Conservation (phyloP, 352 stramenopile genomes). For the Pythium brachiatum region DNA sequence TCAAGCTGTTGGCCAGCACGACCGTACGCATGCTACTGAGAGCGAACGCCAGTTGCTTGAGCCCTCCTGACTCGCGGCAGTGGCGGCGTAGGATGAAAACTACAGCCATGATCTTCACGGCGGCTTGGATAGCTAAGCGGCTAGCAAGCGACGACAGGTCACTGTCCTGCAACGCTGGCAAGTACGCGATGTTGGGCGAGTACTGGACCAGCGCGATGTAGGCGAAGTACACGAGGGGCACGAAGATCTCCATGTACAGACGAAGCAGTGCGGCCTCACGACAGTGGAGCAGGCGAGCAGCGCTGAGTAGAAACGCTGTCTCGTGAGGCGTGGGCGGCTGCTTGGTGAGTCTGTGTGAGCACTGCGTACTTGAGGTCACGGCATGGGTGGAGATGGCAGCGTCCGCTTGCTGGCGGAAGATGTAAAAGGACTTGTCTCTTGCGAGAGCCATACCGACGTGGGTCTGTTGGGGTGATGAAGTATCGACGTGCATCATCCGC, state of each 20-base stretch:
- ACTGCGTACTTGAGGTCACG: not conserved
- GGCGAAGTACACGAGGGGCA: conserved; percentile 2
- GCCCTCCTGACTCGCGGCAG: not conserved
- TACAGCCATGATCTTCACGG: not conserved
- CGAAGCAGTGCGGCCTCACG: conserved; percentile 8
- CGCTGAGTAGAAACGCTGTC: not conserved
- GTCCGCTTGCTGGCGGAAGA: no score
- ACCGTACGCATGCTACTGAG: not conserved
- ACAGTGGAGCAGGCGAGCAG: not conserved
- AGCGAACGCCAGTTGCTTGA: not conserved
- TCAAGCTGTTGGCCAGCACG: not conserved
- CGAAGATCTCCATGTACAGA: conserved; percentile 17
- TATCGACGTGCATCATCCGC: no score
- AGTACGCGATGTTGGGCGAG: conserved; percentile 3
- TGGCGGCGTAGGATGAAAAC: not conserved
- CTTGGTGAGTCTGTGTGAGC: not conserved
- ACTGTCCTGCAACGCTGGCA: not conserved
- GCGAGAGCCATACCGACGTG: no score
- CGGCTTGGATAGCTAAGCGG: not conserved
- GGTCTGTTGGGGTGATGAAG: no score
- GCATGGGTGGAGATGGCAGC: no score
- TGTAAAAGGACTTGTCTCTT: no score
- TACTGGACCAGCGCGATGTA: not conserved
- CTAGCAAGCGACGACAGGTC: not conserved
- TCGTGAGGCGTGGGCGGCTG: not conserved